Percentiles rank a stretch among this genome's conserved stretches.
Evolutionary conservation across 495 filamentous ascomycete genomes (phyloP).

Genomic region (Evansstolkia leycettana): DNA sequence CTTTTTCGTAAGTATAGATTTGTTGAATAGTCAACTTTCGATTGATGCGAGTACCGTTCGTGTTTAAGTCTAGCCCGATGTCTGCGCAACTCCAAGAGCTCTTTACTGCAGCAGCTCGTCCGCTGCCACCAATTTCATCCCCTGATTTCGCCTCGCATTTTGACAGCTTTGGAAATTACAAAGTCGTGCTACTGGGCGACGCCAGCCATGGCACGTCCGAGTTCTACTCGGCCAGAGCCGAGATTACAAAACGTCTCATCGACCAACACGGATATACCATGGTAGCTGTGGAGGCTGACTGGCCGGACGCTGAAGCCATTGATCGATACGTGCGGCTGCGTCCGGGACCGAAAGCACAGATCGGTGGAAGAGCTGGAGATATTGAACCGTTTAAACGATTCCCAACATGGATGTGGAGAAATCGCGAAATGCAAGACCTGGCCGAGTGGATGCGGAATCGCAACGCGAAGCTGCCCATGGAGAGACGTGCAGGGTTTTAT

Average conservation of each 20-base stretch:
- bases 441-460: slow-evolving; percentile 43
- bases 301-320: slow-evolving; percentile 45
- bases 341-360: slow-evolving; percentile 21
- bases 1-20: too few species aligned
- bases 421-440: slow-evolving; percentile 40
- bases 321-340: slow-evolving; percentile 44
- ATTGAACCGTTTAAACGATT: slow-evolving; percentile 39
- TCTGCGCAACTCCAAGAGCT: slow-evolving; percentile 17
- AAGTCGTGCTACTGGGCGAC: slow-evolving; percentile 43
- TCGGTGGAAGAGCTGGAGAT: slow-evolving; percentile 15
- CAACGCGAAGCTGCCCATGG: slow-evolving; percentile 21
- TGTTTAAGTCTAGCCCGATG: neutral
- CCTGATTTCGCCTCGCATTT: slow-evolving; percentile 27
- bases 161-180: slow-evolving; percentile 28
- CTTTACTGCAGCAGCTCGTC: slow-evolving; percentile 24
- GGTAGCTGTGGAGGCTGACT: slow-evolving; percentile 46
- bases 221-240: slow-evolving; percentile 43
- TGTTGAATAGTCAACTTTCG: neutral
- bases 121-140: slow-evolving; percentile 26
- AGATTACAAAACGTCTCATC: slow-evolving; percentile 43
- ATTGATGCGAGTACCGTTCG: too few species aligned
- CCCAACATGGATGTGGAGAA: slow-evolving; percentile 54
- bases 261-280: slow-evolving; percentile 41
- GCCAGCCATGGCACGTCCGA: slow-evolving; percentile 48
- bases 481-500: slow-evolving; percentile 36